phyloP scores from a whole-genome alignment of 768 basidiomycete species.

The Lentinus brumalis region DNA sequence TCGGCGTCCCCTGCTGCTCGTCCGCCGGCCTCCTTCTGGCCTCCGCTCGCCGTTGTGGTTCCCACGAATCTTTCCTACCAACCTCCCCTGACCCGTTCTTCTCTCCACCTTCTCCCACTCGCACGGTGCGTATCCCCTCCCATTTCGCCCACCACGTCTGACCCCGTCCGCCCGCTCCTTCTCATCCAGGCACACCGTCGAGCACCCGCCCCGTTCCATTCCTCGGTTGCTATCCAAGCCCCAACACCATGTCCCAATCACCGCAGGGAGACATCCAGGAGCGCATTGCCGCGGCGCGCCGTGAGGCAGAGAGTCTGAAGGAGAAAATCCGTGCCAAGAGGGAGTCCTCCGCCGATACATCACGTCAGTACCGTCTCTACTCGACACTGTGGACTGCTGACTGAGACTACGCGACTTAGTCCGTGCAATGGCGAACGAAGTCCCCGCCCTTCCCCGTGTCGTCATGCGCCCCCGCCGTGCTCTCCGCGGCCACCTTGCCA shows the following conservation, averaged over 20 bases:
- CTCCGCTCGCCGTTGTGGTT: conserved; percentile 16
- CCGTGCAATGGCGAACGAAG: conserved; percentile 97
- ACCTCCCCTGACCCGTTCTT: conserved; percentile 15
- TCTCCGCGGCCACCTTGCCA: conserved; percentile 95
- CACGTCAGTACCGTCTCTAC: conserved; percentile 60
- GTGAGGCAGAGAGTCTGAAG: conserved; percentile 96
- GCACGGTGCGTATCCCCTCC: conserved; percentile 16
- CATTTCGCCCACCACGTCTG: background rate
- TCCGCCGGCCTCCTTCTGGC: conserved; percentile 6
- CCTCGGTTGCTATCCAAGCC: background rate
- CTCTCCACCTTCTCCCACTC: conserved; percentile 7
- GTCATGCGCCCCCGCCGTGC: conserved; percentile 96
- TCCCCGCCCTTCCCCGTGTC: conserved; percentile 93
- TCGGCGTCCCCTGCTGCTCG: background rate
- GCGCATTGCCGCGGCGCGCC: conserved; percentile 92
- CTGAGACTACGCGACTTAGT: conserved; percentile 50
- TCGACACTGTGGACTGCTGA: conserved; percentile 1
- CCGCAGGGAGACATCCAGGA: conserved; percentile 82
- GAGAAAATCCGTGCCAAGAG: conserved; percentile 98
- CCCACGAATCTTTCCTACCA: conserved; percentile 25
- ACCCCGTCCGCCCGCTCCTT: background rate
- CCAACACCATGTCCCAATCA: conserved; percentile 66
- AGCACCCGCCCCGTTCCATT: background rate
- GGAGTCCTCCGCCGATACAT: conserved; percentile 98
- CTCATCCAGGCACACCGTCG: background rate